Evolutionary conservation across 768 basidiomycete genomes (phyloP).

Genomic region (Pulveroboletus frians): DNA sequence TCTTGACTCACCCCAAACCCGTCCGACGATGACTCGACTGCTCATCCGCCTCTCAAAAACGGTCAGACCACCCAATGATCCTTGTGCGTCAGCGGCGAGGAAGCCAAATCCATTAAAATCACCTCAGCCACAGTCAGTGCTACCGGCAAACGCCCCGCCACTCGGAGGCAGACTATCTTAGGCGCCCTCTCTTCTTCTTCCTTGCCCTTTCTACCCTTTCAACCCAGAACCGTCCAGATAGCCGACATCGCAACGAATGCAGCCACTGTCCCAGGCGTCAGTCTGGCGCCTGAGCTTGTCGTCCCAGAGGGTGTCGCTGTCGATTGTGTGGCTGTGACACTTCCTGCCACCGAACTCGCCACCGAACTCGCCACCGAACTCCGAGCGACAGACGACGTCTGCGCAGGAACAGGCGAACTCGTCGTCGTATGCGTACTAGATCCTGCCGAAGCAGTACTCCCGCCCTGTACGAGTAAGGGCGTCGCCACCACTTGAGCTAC

Average conservation of each 20-base stretch:
- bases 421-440: background rate
- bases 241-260: constrained; percentile 1
- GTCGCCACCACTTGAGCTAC: background rate
- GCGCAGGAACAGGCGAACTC: background rate
- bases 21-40: constrained; percentile 8
- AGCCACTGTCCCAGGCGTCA: background rate
- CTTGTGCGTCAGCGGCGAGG: too few relatives aligned
- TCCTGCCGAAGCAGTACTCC: constrained; percentile 1
- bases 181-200: constrained; percentile 1
- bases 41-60: too few relatives aligned
- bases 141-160: background rate
- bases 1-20: background rate
- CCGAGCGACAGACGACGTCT: background rate
- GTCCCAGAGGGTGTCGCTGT: background rate
- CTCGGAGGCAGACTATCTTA: constrained; percentile 3
- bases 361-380: constrained; percentile 7
- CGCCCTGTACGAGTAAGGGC: constrained; percentile 10
- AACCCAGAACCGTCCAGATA: background rate
- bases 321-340: background rate
- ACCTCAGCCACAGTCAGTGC: background rate
- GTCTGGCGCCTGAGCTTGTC: constrained; percentile 2
- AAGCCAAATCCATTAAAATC: too few relatives aligned
- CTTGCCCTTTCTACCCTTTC: background rate
- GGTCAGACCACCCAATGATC: too few relatives aligned
- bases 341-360: background rate